Evolutionary conservation across 2,329 filamentous ascomycete genomes (phyloP), one percentile per base, ranked within the genome.

Genomic region (Boeremia lycopersici): DNA sequence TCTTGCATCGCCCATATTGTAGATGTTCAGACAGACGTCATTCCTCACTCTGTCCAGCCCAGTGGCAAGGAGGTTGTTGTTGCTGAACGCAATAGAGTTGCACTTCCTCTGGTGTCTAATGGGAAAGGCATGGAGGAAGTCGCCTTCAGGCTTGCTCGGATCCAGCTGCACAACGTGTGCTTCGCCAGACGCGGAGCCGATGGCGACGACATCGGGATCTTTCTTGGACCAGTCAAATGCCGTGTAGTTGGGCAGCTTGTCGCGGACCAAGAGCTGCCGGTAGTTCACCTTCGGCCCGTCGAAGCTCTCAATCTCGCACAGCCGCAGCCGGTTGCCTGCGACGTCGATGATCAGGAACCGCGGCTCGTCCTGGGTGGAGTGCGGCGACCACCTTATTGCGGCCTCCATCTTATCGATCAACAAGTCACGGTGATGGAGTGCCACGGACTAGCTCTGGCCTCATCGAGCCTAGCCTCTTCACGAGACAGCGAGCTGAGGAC

Each of bases 21-120:
- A 95, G 28, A 95, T 87, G 65, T 93, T 90, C 43, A 96, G 81
- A 64, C 89, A 92, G 59, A 89, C 85, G 69, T 95, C 91, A 74
- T 90, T 92, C 29, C 91, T 84, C 23, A 93, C 90, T 63, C 89
- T 84, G 66, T 95, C 91, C 46, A 95, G 79, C 1, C 89, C 91
- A 26, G 92, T 89, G 9, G 90, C 91, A 46, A 96, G 78, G 51
- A 89, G 80, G 44, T 80, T 77, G 15, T 89, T 88, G 3, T 84
- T 86, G 68, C 87, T 93, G 76, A 95, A 92, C 3, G 90, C 87
- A 35, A 95, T 89, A 0, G 90, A 89, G 66, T 93, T 91, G 65
- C 89, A 93, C 38, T 88, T 88, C 39, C 91, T 84, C 48, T 89
- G 85, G 71, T 91, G 86, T 71, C 90, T 91, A 41, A 92, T 83